A percentile compares a stretch with the other conserved stretches of the same genome.
These are phyloP conservation scores for Paxillus rubicundulus DNA, from an alignment of 768 basidiomycete genomes.

Conservation along the genomic window DNA sequence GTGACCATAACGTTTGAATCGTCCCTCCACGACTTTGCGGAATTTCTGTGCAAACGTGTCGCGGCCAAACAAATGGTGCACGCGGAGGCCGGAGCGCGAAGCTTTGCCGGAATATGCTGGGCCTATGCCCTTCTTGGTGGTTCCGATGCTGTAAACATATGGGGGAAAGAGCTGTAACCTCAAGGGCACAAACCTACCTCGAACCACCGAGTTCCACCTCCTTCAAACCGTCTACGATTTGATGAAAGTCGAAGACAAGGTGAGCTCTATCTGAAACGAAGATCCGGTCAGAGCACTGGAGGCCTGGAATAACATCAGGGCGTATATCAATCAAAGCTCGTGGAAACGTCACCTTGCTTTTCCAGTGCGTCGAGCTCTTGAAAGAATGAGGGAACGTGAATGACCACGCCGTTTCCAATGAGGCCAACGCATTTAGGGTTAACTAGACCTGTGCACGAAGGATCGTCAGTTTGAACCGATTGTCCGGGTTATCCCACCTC, in stretches of 20 bases:
- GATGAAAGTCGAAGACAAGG: slow-evolving; percentile 98
- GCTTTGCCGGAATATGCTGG: slow-evolving; percentile 98
- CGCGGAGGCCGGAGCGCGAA: slow-evolving; percentile 89
- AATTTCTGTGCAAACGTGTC: slow-evolving; percentile 87
- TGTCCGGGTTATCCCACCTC: background rate
- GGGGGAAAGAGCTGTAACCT: background rate
- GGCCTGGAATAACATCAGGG: slow-evolving; percentile 48
- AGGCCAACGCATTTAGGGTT: slow-evolving; percentile 83
- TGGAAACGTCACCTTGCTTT: slow-evolving; percentile 61
- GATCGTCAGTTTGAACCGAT: background rate
- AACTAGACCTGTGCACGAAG: slow-evolving; percentile 60
- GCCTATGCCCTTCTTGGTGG: slow-evolving; percentile 97
- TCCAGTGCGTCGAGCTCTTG: slow-evolving; percentile 84
- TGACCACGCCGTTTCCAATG: slow-evolving; percentile 94
- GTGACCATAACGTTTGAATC: slow-evolving; percentile 96
- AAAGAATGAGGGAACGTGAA: slow-evolving; percentile 95
- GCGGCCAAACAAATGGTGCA: slow-evolving; percentile 94
- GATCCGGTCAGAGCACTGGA: slow-evolving; percentile 79
- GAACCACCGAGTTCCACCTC: slow-evolving; percentile 95
- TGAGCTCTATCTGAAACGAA: slow-evolving; percentile 96
- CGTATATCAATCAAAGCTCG: background rate
- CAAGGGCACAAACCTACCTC: slow-evolving; percentile 42
- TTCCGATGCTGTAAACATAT: slow-evolving; percentile 71
- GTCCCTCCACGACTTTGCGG: slow-evolving; percentile 90
- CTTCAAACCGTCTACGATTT: slow-evolving; percentile 98